Evolutionary conservation across 2,329 filamentous ascomycete genomes (phyloP), one percentile per base, ranked within the genome.

Genomic region (Fusarium secorum): DNA sequence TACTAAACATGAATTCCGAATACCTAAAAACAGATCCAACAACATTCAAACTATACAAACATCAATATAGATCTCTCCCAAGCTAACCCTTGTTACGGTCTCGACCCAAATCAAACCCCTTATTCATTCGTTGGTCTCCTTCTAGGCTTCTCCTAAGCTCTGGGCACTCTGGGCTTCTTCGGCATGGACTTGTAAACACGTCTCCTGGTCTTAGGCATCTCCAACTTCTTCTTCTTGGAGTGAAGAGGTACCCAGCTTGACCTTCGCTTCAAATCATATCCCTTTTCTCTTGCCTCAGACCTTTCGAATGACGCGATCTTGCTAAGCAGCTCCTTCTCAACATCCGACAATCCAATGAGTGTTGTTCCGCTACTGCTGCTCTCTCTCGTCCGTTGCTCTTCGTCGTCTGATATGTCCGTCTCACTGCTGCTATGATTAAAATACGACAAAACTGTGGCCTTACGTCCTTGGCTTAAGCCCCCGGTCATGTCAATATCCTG

Each of bases 251-350:
- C n/a, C 61, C 46, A 68, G 13, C 42, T 61, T 33, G 42, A 48
- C 38, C 64, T 73, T 38, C 70, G 52, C 58, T 75, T 72, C 56
- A 70, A 51, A 41, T 22, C n/a, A n/a, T 39, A 51, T 33, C 13
- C 26, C 22, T 39, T 44, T 22, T 14, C 22, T n/a, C n/a, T 44
- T 24, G 30, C n/a, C 26, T 56, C 41, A 11, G 11, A 44, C 20
- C 14, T 45, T 18, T 33, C 44, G n/a, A 51, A 39, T 5, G 20
- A n/a, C 11, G 10, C 11, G 28, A 36, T 11, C 9, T 36, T 61
- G 13, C 41, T 51, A 5, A 17, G 5, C 24, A 39, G 42, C 22
- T 51, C 42, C 11, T 56, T 33, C 32, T 66, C 65, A 11, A 36
- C 17, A 4, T 38, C 38, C 2, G 51, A 39, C 5, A 42, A 49